phyloP scores from a whole-genome alignment of 2,329 filamentous ascomycete genomes.

The Onygenales sp. region DNA sequence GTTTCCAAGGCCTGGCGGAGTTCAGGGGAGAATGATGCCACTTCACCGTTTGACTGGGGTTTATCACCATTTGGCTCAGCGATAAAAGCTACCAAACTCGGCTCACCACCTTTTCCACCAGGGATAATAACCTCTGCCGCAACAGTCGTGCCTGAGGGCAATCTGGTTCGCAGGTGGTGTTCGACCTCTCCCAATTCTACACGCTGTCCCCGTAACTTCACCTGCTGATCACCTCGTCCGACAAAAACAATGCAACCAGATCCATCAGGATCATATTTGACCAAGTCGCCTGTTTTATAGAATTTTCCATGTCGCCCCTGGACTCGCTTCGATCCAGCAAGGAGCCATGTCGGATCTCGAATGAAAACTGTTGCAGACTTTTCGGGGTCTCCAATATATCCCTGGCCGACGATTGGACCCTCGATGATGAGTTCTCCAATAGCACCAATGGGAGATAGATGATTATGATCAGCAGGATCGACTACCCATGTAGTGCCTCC shows the following conservation, averaged over 20 bases:
- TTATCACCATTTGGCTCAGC: conserved; percentile 23
- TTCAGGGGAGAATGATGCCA: conserved; percentile 16
- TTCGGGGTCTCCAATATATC: conserved; percentile 22
- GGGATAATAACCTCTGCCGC: conserved; percentile 43
- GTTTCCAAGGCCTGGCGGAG: conserved; percentile 22
- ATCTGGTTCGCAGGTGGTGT: conserved; percentile 14
- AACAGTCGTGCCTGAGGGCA: conserved; percentile 36
- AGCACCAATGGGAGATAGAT: conserved; percentile 45
- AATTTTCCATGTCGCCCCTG: conserved; percentile 12
- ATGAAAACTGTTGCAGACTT: conserved; percentile 49
- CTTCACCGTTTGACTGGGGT: conserved; percentile 21
- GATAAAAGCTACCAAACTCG: conserved; percentile 40
- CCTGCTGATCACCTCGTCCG: conserved; percentile 25
- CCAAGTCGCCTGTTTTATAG: conserved; percentile 30
- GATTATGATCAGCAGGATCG: conserved; percentile 21
- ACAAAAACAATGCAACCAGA: conserved; percentile 22
- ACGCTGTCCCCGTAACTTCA: conserved; percentile 27
- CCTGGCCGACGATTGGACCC: conserved; percentile 40
- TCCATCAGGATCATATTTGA: conserved; percentile 22
- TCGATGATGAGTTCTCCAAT: conserved; percentile 53
- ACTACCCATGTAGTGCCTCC: conserved; percentile 32
- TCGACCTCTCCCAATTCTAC: conserved; percentile 28
- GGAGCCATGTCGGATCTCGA: conserved; percentile 28
- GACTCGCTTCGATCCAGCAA: conserved; percentile 1
- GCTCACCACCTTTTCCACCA: conserved; percentile 29